A percentile compares a stretch with the other conserved stretches of the same genome.
phyloP scores from a whole-genome alignment of 2,329 filamentous ascomycete genomes.

The Pseudocercospora vitis region DNA sequence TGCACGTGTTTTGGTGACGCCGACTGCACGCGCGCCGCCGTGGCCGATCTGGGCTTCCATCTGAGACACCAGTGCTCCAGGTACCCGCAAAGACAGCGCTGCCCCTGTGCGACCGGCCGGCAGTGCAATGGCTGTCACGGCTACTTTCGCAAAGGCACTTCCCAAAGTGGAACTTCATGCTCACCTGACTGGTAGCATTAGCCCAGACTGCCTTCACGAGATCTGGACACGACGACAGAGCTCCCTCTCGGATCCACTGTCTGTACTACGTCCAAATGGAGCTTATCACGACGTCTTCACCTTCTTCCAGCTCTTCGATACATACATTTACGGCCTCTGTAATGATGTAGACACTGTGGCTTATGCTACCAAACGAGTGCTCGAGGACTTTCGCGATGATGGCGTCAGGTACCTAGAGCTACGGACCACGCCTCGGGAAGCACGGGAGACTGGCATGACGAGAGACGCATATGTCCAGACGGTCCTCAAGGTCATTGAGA shows the following conservation, averaged over 20 bases:
- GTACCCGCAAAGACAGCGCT: slow-evolving; percentile 1
- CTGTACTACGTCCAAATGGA: slow-evolving; percentile 66
- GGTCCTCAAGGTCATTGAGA: slow-evolving; percentile 65
- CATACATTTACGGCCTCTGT: slow-evolving; percentile 75
- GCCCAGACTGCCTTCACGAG: slow-evolving; percentile 68
- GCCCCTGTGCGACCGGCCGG: not conserved
- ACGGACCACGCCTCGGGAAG: slow-evolving; percentile 72
- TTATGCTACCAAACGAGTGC: slow-evolving; percentile 64
- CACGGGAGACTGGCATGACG: slow-evolving; percentile 55
- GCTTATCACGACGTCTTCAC: slow-evolving; percentile 44
- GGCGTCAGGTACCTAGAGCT: slow-evolving; percentile 77
- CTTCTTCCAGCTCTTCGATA: slow-evolving; percentile 76
- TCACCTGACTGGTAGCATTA: slow-evolving; percentile 77
- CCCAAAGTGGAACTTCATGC: slow-evolving; percentile 67
- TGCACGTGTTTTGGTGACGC: not conserved
- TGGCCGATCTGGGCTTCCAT: slow-evolving; percentile 1
- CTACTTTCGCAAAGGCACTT: slow-evolving; percentile 38
- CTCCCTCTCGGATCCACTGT: slow-evolving; percentile 64
- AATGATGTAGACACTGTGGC: slow-evolving; percentile 56
- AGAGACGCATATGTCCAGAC: slow-evolving; percentile 64
- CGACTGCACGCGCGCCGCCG: not conserved
- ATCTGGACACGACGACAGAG: slow-evolving; percentile 63
- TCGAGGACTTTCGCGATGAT: slow-evolving; percentile 66
- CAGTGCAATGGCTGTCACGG: slow-evolving; percentile 8
- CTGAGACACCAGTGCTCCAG: slow-evolving; percentile 1